Evolutionary conservation across 345 rosid genomes (phyloP), one percentile per base, ranked within the genome.

Genomic region (Lumnitzera littorea): DNA sequence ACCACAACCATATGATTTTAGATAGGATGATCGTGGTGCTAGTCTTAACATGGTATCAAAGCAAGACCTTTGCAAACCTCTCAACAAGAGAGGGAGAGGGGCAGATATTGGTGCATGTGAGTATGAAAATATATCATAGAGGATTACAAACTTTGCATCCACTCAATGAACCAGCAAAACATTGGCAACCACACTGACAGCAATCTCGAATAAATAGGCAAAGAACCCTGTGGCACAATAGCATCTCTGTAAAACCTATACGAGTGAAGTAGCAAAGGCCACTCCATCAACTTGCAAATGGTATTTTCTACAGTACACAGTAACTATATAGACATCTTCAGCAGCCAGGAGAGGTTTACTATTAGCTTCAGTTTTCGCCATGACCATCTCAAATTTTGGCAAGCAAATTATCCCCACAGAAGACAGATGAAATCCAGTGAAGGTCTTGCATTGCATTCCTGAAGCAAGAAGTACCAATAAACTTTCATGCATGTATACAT

Each of bases 91-190:
- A 60, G 99, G 98, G 68, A 95, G 98, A 15, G 99, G 99, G 55
- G 99, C 99, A 75, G 98, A 86, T 71, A 95, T 76, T 31, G 99
- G 98, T 69, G 95, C 96, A 73, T 84, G 91, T 76, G 98, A 88
- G 76, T 91, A 94, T 55, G 81, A 66, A 78, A 76, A 91, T 70
- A 91, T 76, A 73, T 91, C 99, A 69, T 95, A 95, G n/a, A 95
- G 77, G 68, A 95, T 91, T 53, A 82, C 84, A 64, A 95, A 98
- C 74, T 91, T 95, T 61, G 98, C 91, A 62, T 91, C 96, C 61
- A 88, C 86, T 86, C 91, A 98, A 78, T 95, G 99, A 74, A 95
- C 88, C 48, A 95, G 98, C 59, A 91, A 76, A 24, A 91, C 88
- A 62, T 91, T 95, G 69, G 91, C 99, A 50, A 85, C 91, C 77